phyloP scores from a whole-genome alignment of 306 rosid species.

The Adenanthera pavonina region DNA sequence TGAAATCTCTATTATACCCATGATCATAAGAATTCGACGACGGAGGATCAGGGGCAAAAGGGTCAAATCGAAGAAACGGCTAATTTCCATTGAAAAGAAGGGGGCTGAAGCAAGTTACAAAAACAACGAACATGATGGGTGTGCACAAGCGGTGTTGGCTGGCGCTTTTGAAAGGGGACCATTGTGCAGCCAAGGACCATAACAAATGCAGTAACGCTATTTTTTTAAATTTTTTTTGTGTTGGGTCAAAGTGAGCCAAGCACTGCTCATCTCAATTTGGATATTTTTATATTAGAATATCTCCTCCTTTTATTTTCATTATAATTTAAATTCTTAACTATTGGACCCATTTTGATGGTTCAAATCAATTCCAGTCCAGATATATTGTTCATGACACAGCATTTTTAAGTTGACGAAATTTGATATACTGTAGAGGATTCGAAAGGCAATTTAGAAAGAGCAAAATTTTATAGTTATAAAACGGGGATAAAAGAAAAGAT shows the following conservation, averaged over 20 bases:
- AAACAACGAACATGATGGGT: not conserved
- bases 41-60: not conserved
- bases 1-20: slow-evolving; percentile 2
- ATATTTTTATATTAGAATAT: too few species aligned
- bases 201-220: not conserved
- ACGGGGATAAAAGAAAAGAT: too few species aligned
- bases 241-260: not conserved
- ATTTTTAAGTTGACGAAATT: too few species aligned
- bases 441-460: too few species aligned
- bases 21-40: not conserved
- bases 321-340: too few species aligned
- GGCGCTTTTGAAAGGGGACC: slow-evolving; percentile 2
- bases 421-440: too few species aligned
- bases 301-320: too few species aligned
- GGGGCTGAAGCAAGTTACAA: not conserved
- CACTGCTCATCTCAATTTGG: not conserved
- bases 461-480: too few species aligned
- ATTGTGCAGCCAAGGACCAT: not conserved
- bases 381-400: too few species aligned
- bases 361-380: too few species aligned
- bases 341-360: too few species aligned
- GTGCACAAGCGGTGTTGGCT: not conserved
- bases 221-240: not conserved
- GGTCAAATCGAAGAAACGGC: not conserved
- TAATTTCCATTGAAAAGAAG: not conserved